Base-by-base conservation (phyloP, 164 flowering plant genomes). In the Buxus sempervirens region DNA sequence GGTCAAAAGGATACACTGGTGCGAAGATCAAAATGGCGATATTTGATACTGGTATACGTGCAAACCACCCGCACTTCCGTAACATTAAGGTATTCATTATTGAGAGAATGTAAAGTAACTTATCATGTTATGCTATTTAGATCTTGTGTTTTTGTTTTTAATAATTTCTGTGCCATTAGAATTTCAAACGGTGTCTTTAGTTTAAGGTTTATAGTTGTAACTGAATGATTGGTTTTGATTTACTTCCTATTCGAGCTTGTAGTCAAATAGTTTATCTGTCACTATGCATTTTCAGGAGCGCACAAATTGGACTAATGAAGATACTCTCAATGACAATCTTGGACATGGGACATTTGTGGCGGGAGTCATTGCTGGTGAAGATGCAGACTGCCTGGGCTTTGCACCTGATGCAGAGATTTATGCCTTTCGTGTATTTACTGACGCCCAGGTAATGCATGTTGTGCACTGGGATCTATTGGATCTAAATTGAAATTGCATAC, bases 261-360 rank as follows among this genome's bases (percentile, higher is more conserved):
- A 45, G 19, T 45, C 22, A 16, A 28, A 22, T 51, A 57, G 22
- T 41, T 49, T 23, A 51, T 60, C 23, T 65, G 32, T 24, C 55
- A 59, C 42, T 66, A 49, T 19, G 5, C 18, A 60, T 54, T 56
- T 74, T 75, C 80, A 95, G 99, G 99, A 95, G 76, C 91, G 98
- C 53, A 89, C 98, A 49, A 92, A 95, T 73, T 95, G 99, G 99
- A 95, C 99, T 25, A 85, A 90, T 77, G 98, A 92, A 75, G 90
- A 90, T 81, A 90, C 99, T 5, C 65, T 95, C 12, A 95, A 95
- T 84, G 99, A 95, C 80, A 95, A 92, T 82, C 98, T 95, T 77
- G 99, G 99, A 27, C 99, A 95, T 81, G 99, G 99, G 63, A 95
- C 99, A 61, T 92, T 95, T 80, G 99, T 95, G 53, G 98, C 99